Evolutionary conservation across 805 yeast species (phyloP).

Genomic region (Cyberlindnera bimundalis): DNA sequence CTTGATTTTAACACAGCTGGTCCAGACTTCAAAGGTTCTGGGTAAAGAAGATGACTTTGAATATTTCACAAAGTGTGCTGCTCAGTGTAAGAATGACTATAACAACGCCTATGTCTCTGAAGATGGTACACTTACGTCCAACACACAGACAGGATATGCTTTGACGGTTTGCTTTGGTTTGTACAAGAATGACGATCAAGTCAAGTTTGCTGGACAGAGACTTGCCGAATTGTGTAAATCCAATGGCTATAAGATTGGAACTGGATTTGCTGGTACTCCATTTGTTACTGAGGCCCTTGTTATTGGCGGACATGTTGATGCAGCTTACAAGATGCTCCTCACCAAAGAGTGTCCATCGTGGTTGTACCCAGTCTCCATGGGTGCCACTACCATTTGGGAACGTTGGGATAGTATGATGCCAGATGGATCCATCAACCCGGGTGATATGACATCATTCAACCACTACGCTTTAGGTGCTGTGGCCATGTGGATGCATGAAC

Average conservation of each 20-base stretch:
- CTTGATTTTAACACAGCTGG: conserved; percentile 14
- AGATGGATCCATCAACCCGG: conserved; percentile 21
- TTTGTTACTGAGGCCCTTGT: conserved; percentile 18
- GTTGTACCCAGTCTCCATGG: conserved; percentile 20
- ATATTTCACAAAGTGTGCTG: conserved; percentile 5
- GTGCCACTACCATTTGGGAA: conserved; percentile 24
- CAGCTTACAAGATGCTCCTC: conserved; percentile 16
- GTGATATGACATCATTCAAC: conserved; percentile 23
- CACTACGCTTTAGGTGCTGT: conserved; percentile 24
- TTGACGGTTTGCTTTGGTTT: conserved; percentile 16
- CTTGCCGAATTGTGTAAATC: conserved; percentile 7
- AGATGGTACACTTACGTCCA: conserved; percentile 11
- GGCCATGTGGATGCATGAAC: conserved; percentile 21
- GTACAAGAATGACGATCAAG: conserved; percentile 5
- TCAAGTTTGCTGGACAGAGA: conserved; percentile 14
- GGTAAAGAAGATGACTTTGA: conserved; percentile 4
- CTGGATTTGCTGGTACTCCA: conserved; percentile 23
- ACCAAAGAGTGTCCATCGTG: conserved; percentile 18
- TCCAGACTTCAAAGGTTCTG: conserved; percentile 10
- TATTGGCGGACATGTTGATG: conserved; percentile 11
- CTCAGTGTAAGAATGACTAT: conserved; percentile 14
- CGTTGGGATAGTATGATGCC: conserved; percentile 22
- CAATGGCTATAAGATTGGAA: conserved; percentile 18
- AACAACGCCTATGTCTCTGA: conserved; percentile 13
- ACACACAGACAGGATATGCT: conserved; percentile 20